Conservation (phyloP, 495 filamentous ascomycete species). For the Sordaria brevicollis region DNA sequence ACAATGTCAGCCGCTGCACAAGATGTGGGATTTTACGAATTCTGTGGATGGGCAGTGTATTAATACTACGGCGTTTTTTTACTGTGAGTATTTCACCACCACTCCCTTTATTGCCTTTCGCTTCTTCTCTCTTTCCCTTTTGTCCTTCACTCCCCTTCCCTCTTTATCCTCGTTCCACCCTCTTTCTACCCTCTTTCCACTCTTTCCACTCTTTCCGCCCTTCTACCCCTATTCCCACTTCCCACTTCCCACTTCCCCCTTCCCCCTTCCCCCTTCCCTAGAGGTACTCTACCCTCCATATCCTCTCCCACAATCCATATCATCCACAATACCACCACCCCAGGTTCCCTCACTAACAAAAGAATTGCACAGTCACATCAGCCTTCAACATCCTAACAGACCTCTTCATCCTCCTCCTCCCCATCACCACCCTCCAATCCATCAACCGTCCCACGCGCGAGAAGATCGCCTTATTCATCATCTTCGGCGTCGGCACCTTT, state of each 20-base stretch:
- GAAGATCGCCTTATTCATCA: conserved; percentile 33
- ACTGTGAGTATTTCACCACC: conserved; percentile 25
- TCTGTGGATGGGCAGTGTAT: conserved; percentile 31
- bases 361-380: conserved; percentile 27
- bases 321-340: not conserved
- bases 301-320: not conserved
- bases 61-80: conserved; percentile 40
- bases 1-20: conserved; percentile 35
- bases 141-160: not conserved
- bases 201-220: too few species aligned
- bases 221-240: too few species aligned
- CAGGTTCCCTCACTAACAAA: not conserved
- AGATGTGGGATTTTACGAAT: conserved; percentile 36
- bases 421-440: conserved; percentile 31
- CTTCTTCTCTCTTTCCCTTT: not conserved
- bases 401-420: conserved; percentile 41
- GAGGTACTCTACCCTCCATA: not conserved
- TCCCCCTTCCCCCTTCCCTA: not conserved
- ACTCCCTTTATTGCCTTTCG: too few species aligned
- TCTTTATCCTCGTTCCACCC: too few species aligned
- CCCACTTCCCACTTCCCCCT: too few species aligned
- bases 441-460: conserved; percentile 34
- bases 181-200: too few species aligned
- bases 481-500: conserved; percentile 42
- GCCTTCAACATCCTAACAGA: conserved; percentile 42